Percentiles rank a stretch among this genome's conserved stretches.
Evolutionary conservation across 768 basidiomycete genomes (phyloP).

Genomic region (Agaricus blazei): DNA sequence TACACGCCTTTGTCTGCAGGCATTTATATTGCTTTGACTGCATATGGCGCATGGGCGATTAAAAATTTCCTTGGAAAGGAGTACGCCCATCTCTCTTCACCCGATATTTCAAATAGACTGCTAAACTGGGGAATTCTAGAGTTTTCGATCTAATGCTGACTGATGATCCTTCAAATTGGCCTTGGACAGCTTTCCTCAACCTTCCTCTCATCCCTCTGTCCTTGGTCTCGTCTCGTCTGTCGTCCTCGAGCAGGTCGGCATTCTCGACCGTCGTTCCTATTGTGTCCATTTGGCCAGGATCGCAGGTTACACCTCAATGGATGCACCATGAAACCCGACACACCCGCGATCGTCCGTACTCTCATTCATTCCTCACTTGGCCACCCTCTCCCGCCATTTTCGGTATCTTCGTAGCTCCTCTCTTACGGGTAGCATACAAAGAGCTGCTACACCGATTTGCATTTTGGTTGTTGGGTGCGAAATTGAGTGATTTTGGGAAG

Average conservation of each 20-base stretch:
- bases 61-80: slow-evolving; percentile 66
- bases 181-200: slow-evolving; percentile 70
- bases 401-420: slow-evolving; percentile 46
- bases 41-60: slow-evolving; percentile 71
- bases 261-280: slow-evolving; percentile 37
- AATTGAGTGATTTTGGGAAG: slow-evolving; percentile 14
- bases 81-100: slow-evolving; percentile 26
- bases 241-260: slow-evolving; percentile 20
- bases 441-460: slow-evolving; percentile 34
- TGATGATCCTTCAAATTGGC: slow-evolving; percentile 69
- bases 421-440: slow-evolving; percentile 41
- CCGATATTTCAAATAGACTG: too few relatives aligned
- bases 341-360: slow-evolving; percentile 18
- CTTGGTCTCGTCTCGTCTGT: slow-evolving; percentile 59
- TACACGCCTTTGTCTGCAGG: slow-evolving; percentile 18
- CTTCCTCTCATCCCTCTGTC: slow-evolving; percentile 67
- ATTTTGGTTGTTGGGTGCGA: slow-evolving; percentile 37
- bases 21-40: slow-evolving; percentile 46
- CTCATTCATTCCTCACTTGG: slow-evolving; percentile 28
- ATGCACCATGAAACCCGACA: slow-evolving; percentile 28
- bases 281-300: slow-evolving; percentile 42
- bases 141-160: slow-evolving; percentile 64
- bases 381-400: slow-evolving; percentile 59
- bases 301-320: slow-evolving; percentile 29
- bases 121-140: slow-evolving; percentile 21